These are phyloP conservation scores for Alternaria burnsii DNA, from an alignment of 2,329 filamentous ascomycete species.

Conservation along the genomic window DNA sequence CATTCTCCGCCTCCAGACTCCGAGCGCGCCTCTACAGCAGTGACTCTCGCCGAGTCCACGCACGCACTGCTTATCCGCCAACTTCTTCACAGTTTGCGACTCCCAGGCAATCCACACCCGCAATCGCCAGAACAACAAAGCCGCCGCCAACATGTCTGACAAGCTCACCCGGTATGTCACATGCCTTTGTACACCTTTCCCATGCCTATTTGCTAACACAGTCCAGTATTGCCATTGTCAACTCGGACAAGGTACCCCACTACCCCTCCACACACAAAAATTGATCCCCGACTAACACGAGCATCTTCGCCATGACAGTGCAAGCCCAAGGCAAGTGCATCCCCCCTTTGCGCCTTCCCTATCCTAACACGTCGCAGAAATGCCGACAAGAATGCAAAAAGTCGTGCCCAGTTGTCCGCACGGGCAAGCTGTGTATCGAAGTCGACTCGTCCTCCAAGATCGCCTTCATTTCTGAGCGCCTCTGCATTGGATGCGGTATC, in stretches of 20 bases:
- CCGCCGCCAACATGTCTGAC: slow-evolving; percentile 74
- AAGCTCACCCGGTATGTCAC: slow-evolving; percentile 85
- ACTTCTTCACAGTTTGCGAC: slow-evolving; percentile 27
- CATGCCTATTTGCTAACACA: slow-evolving; percentile 23
- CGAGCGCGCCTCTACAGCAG: slow-evolving; percentile 8
- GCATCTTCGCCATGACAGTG: slow-evolving; percentile 67
- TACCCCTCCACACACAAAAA: slow-evolving; percentile 53
- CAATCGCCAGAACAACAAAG: slow-evolving; percentile 18
- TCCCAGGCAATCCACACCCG: not conserved
- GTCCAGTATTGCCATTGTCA: slow-evolving; percentile 92
- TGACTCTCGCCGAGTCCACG: slow-evolving; percentile 15
- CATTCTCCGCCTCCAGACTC: slow-evolving; percentile 2
- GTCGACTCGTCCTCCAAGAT: slow-evolving; percentile 88
- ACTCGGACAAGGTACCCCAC: slow-evolving; percentile 85
- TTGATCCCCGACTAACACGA: slow-evolving; percentile 42
- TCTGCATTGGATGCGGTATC: slow-evolving; percentile 99
- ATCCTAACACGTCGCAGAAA: slow-evolving; percentile 69
- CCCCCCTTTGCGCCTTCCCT: slow-evolving; percentile 23
- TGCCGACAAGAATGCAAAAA: slow-evolving; percentile 99
- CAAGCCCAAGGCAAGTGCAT: slow-evolving; percentile 77
- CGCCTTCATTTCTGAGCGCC: slow-evolving; percentile 94
- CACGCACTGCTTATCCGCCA: slow-evolving; percentile 25
- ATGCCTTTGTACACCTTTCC: not conserved
- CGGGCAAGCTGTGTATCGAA: slow-evolving; percentile 97
- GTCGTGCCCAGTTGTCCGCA: slow-evolving; percentile 95